These are phyloP conservation scores for Pedinophyceae sp. DNA, from an alignment of 139 green algal species.

Conservation along the genomic window DNA sequence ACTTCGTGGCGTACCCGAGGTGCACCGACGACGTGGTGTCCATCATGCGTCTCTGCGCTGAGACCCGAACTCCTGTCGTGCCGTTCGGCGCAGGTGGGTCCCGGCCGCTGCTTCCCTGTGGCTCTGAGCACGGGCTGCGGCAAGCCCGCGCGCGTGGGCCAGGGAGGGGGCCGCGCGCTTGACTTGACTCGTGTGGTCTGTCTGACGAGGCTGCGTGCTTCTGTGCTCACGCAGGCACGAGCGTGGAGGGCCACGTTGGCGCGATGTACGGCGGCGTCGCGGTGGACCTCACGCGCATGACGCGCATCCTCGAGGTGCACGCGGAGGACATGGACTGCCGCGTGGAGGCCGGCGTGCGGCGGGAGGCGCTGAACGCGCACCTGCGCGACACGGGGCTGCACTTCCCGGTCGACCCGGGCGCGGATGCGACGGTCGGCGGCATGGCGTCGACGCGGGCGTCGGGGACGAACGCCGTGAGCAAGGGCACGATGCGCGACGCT, in stretches of 20 bases:
- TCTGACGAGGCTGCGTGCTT: no score
- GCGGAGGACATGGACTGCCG: slow-evolving; percentile 31
- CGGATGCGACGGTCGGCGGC: slow-evolving; percentile 36
- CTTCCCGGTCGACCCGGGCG: slow-evolving; percentile 49
- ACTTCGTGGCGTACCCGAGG: slow-evolving; percentile 20
- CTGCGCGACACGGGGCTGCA: slow-evolving; percentile 38
- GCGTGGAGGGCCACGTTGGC: slow-evolving; percentile 41
- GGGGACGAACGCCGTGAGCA: slow-evolving; percentile 46
- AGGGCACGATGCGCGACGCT: slow-evolving; percentile 53
- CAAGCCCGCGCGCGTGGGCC: not conserved
- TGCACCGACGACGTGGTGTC: slow-evolving; percentile 18
- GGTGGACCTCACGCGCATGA: slow-evolving; percentile 31
- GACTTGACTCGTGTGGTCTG: not conserved
- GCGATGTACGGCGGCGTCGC: slow-evolving; percentile 34
- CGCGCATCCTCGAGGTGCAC: slow-evolving; percentile 24
- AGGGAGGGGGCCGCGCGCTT: not conserved
- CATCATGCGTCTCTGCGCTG: slow-evolving; percentile 22
- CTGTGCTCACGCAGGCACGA: slow-evolving; percentile 38
- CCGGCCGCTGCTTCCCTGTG: no score
- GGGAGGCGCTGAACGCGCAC: slow-evolving; percentile 31
- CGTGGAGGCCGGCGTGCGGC: slow-evolving; percentile 38
- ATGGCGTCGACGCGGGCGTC: slow-evolving; percentile 39
- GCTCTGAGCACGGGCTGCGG: not conserved
- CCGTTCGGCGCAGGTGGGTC: no score
- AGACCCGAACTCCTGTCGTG: slow-evolving; percentile 22